Base-by-base conservation (phyloP, 768 basidiomycete species). In the Lentinula raphanica region DNA sequence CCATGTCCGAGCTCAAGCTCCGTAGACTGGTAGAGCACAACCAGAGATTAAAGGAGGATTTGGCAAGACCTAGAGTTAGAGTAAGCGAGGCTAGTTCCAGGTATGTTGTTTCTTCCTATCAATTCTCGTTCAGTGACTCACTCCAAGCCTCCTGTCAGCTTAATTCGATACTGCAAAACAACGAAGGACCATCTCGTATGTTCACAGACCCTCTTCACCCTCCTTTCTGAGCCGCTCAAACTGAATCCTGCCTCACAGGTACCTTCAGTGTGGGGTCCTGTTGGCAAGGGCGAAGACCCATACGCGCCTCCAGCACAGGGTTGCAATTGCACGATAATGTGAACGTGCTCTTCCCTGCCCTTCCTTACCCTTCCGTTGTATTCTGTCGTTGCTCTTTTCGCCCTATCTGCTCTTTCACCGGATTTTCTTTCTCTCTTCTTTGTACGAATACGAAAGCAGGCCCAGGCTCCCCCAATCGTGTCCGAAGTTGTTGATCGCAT, bases 161-260 rank as follows among this genome's bases (percentile, higher is more conserved):
- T 98, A 64, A 95, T 98, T 67, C 87, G 89, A 46, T 97, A 92
- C 71, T 95, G 93, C 82, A 93, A 92, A 74, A 87, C 86, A 42
- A 97, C 94, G 25, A 91, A 90, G 69, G 95, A 97, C 71, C 87
- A 88, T 64, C 80, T 94, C 60, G 90, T 92, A 69, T 67, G 88
- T 80, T n/a, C n/a, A n/a, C n/a, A n/a, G n/a, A n/a, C n/a, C n/a
- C n/a, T n/a, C n/a, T n/a, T n/a, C n/a, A n/a, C n/a, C n/a, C n/a
- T 36, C 23, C 21, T 38, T 23, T 39, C 45, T 54, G 58, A 54
- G 54, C 45, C 56, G 58, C 45, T n/a, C 40, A 28, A 54, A 36
- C 32, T 35, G 25, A 42, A 31, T 38, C 55, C 49, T 32, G 55
- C 50, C 50, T 51, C 56, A 49, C 32, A 94, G 92, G 84, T 94